phyloP scores from a whole-genome alignment of 768 basidiomycete genomes.

The Ramaria sp. region DNA sequence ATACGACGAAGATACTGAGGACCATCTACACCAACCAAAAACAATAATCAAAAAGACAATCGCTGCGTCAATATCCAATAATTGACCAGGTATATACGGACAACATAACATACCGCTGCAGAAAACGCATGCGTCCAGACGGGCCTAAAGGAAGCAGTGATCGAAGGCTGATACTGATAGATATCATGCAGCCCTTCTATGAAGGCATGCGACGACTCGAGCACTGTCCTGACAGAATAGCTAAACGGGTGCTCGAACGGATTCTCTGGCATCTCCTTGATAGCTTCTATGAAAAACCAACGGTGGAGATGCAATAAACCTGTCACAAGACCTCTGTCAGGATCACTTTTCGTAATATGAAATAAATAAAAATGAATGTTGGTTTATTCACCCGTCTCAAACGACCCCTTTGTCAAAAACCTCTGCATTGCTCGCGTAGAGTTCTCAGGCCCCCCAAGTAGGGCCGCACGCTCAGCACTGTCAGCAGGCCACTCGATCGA shows the following conservation, averaged over 20 bases:
- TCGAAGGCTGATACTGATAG: neutral
- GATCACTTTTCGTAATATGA: neutral
- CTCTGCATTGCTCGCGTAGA: neutral
- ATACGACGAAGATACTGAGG: neutral
- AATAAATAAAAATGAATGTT: neutral
- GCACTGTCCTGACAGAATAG: neutral
- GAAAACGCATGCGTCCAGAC: slow-evolving; percentile 6
- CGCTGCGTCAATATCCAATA: too few species aligned
- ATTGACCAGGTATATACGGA: too few species aligned
- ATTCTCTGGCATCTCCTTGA: neutral
- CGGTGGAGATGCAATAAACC: slow-evolving; percentile 6
- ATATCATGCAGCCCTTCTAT: neutral
- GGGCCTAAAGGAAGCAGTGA: neutral
- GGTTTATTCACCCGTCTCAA: slow-evolving; percentile 4
- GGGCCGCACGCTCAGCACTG: neutral
- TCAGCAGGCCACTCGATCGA: neutral
- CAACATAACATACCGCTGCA: neutral
- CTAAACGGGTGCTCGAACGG: slow-evolving; percentile 6
- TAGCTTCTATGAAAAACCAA: slow-evolving; percentile 6
- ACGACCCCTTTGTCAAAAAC: neutral
- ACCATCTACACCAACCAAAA: slow-evolving; percentile 9
- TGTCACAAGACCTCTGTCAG: neutral
- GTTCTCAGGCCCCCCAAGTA: neutral
- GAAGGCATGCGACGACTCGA: neutral
- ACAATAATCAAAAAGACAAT: too few species aligned